Evolutionary conservation across 208 protist species (phyloP), one percentile per base, ranked within the genome.

Genomic region (Leishmania martiniquensis): DNA sequence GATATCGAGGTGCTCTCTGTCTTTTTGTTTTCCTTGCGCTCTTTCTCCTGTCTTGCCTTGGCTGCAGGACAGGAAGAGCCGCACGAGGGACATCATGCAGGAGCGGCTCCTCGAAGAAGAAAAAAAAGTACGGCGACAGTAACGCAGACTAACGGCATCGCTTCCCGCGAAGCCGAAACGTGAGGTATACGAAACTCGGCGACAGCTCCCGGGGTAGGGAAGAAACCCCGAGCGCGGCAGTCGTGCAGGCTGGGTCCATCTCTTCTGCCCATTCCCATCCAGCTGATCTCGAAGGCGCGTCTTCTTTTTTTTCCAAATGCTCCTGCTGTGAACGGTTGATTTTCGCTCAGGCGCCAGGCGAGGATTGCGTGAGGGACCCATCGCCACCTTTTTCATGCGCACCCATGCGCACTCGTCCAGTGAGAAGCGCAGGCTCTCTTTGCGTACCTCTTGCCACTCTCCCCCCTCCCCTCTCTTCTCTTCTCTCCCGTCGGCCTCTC

Each of bases 361-460:
- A 32, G 65, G 42, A 69, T 20, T 20, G 10, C 65, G 12, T 69
- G 42, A 6, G 42, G 20, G 6, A 47, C 37, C 47, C 25, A 47
- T 69, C 37, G 13, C 22, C 65, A 25, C 39, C 15, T 29, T 49
- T 29, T 25, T 1, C 7, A 25, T 20, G 20, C 22, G 22, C 25
- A 20, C 65, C 29, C 65, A 69, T 42, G 42, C 1, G 65, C 65
- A 69, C 42, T 29, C 65, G 25, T 9, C 42, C 20, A 13, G 12
- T 7, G 10, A 25, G 22, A 32, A 17, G 20, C 65, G 13, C 44
- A 25, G 13, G 42, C 65, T 13, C 9, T 29, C 42, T 69, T 69
- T 6, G n/a, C 5, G 17, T 72, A 22, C 68, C 62, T 62, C 70
- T 70, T 34, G 32, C 34, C 57, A 7, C 42, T 45, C 45, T 84